Base-by-base conservation (phyloP, 129 eudicot genomes). In the Pittosporum tobira region DNA sequence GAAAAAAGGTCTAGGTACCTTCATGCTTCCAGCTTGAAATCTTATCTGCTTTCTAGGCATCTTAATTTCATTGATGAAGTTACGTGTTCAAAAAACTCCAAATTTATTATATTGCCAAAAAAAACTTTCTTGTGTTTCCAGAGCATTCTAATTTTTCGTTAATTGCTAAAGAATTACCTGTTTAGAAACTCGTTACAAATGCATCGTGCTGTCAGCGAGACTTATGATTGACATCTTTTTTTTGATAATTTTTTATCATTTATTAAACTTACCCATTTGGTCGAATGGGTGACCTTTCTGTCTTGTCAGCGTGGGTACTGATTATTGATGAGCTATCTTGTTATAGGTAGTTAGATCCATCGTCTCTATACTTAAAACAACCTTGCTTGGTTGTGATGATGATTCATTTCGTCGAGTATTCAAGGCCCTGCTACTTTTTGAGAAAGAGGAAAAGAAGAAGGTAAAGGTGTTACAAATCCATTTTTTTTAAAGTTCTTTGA, bases 361-460 rank as follows among this genome's bases (percentile, higher is more conserved):
- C 21, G 63, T 86, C 40, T 76, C 95, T 24, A 80, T 91, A 96
- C 88, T 86, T 57, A 83, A 72, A 73, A 91, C 98, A 51, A 64
- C 95, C 55, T 71, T 91, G 67, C 81, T 81, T 54, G 81, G 68
- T 42, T 86, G 95, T 76, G 96, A 81, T 71, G 95, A 91, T 76
- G 87, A 79, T 48, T 60, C 94, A 61, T 91, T 54, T 81, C 85
- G 85, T 59, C 83, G 82, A 51, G 95, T 78, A 63, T 86, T 91
- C 49, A 86, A 86, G 77, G 86, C 94, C 42, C 70, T 86, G 36
- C 73, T 91, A 57, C 84, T 76, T 75, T 71, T 66, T 21, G 95
- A 86, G 52, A 91, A 91, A 77, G 94, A 86, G 64, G 98, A 91
- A 64, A 91, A 73, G 63, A 83, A 80, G 63, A 83, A 67, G 96